These are phyloP conservation scores for Asterophora parasitica DNA, from an alignment of 768 basidiomycete genomes.

Conservation along the genomic window DNA sequence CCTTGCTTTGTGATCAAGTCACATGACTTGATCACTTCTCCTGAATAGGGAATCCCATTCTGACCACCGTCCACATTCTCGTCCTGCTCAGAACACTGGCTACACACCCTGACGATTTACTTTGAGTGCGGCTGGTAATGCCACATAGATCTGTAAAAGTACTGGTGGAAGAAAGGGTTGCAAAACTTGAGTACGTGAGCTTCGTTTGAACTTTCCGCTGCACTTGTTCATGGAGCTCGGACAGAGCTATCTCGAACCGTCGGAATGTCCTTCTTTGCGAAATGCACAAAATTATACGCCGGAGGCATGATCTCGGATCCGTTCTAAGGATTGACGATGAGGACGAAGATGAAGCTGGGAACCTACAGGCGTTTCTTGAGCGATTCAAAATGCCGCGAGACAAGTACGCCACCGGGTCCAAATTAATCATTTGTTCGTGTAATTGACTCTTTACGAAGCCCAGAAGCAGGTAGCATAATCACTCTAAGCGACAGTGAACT, in stretches of 20 bases:
- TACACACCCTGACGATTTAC: neutral
- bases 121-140: slow-evolving; percentile 6
- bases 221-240: slow-evolving; percentile 8
- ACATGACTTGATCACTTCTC: slow-evolving; percentile 8
- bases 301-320: slow-evolving; percentile 41
- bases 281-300: slow-evolving; percentile 63
- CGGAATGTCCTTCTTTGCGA: slow-evolving; percentile 69
- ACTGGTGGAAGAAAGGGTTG: slow-evolving; percentile 40
- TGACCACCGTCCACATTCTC: neutral
- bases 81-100: neutral
- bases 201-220: neutral
- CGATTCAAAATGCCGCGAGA: slow-evolving; percentile 48
- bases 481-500: slow-evolving; percentile 31
- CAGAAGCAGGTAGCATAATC: slow-evolving; percentile 36
- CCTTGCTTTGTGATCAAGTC: neutral
- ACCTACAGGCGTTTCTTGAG: slow-evolving; percentile 47
- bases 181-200: slow-evolving; percentile 36
- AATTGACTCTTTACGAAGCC: slow-evolving; percentile 25
- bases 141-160: slow-evolving; percentile 23
- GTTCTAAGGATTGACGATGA: slow-evolving; percentile 34
- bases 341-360: slow-evolving; percentile 27
- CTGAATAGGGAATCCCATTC: slow-evolving; percentile 13
- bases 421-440: neutral
- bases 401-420: slow-evolving; percentile 33
- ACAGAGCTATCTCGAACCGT: slow-evolving; percentile 56